Conservation (phyloP, 768 basidiomycete species). For the Auriscalpium orientale region DNA sequence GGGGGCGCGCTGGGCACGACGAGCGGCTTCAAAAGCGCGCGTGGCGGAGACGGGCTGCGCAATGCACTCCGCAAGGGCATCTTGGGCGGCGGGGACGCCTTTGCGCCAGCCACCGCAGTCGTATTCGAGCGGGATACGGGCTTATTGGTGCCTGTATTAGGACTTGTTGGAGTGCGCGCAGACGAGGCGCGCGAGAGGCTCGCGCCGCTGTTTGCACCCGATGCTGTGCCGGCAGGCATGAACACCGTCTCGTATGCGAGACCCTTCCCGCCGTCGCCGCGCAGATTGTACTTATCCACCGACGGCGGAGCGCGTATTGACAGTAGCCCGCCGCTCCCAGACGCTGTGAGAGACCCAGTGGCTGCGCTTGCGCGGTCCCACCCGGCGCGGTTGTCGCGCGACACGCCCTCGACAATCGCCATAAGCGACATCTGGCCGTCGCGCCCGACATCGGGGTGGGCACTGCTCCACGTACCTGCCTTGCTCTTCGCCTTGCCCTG, state of each 20-base stretch:
- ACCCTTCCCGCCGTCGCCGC: constrained; percentile 7
- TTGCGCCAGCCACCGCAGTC: not conserved
- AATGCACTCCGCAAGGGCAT: constrained; percentile 58
- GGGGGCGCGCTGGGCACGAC: constrained; percentile 8
- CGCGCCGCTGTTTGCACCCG: not conserved
- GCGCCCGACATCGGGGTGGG: not conserved
- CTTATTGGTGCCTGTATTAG: not conserved
- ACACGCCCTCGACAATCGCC: constrained; percentile 62
- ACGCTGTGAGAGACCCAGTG: not conserved
- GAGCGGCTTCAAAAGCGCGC: constrained; percentile 4
- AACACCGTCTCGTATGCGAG: constrained; percentile 9
- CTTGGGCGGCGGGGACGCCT: constrained; percentile 18
- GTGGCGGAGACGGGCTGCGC: constrained; percentile 28
- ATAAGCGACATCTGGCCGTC: constrained; percentile 38
- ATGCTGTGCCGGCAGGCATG: not conserved
- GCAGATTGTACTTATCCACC: constrained; percentile 10
- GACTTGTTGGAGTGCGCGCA: not conserved
- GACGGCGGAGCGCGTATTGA: constrained; percentile 9
- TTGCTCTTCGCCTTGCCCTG: not conserved
- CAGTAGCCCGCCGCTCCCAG: not conserved
- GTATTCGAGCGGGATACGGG: not conserved
- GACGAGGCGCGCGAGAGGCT: not conserved
- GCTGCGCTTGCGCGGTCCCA: constrained; percentile 13
- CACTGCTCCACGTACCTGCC: not conserved
- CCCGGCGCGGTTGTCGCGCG: constrained; percentile 30